Conservation (phyloP, 2,329 filamentous ascomycete species). For the Colletotrichum orbiculare region DNA sequence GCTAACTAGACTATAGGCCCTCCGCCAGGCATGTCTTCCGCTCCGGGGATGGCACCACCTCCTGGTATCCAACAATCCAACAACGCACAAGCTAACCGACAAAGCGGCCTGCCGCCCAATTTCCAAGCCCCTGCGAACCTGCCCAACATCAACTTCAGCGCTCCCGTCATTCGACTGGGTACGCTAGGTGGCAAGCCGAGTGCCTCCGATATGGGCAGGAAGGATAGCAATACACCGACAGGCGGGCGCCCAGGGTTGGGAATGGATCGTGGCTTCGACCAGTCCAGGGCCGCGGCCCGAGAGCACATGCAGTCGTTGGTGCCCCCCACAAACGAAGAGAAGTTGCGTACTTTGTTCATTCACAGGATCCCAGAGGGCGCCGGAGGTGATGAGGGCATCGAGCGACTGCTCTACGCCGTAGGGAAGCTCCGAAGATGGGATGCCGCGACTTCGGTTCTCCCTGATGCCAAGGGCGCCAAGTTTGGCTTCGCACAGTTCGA, state of each 20-base stretch:
- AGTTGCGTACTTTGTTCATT: conserved; percentile 90
- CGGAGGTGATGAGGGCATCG: conserved; percentile 81
- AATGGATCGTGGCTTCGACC: conserved; percentile 74
- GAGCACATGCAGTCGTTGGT: conserved; percentile 78
- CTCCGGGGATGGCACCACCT: conserved; percentile 82
- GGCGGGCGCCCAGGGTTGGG: conserved; percentile 62
- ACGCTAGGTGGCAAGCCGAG: conserved; percentile 76
- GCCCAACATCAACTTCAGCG: conserved; percentile 98
- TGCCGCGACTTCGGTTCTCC: conserved; percentile 68
- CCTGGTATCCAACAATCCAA: conserved; percentile 82
- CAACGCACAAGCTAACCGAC: conserved; percentile 80
- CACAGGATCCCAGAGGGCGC: conserved; percentile 84
- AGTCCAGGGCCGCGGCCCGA: conserved; percentile 72
- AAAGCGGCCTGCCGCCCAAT: conserved; percentile 81
- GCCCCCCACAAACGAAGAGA: conserved; percentile 89
- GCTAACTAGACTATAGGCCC: conserved; percentile 62
- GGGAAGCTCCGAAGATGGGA: conserved; percentile 89
- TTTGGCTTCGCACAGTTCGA: conserved; percentile 98
- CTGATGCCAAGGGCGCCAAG: conserved; percentile 81
- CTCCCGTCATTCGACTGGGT: conserved; percentile 93
- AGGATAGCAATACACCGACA: conserved; percentile 53
- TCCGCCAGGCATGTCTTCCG: conserved; percentile 82
- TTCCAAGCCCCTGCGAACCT: conserved; percentile 93
- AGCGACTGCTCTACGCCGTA: conserved; percentile 80
- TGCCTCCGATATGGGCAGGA: conserved; percentile 53